Base-by-base conservation (phyloP, 2,329 filamentous ascomycete genomes). In the Aspergillus sp. region DNA sequence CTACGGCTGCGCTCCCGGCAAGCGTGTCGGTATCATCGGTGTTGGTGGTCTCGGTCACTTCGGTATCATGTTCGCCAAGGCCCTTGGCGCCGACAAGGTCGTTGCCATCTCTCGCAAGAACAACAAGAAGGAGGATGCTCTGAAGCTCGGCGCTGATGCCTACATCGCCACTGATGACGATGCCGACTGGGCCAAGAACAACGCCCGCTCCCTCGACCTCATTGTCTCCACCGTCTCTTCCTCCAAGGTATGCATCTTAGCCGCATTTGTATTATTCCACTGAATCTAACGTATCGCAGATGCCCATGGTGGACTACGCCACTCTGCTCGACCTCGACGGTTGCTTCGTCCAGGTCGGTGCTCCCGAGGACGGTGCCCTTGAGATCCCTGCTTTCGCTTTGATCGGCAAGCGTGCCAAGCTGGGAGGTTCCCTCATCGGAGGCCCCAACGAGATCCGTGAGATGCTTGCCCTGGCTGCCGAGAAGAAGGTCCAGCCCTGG, bases 281-380 rank as follows among this genome's bases (percentile, higher is more conserved):
- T 32, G 0, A 25, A 25, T 9, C 61, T 63, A 43, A 63, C 30
- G 8, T 55, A 2, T 9, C 9, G 6, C 17, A 69, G 61, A 88
- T 90, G 86, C 87, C 87, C 3, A 70, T 90, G n/a, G 72, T 74
- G 53, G 76, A 84, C 36, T 90, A 89, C 72, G 78, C 91, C 28
- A 63, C 73, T 17, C 80, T 91, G 1, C 78, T 90, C 39, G 77
- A 81, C 47, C 75, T 79, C 7, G 80, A 84, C 41, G 87, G 88
- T 13, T 79, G 78, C 12, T 85, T 90, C 59, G 81, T 89, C 50
- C 86, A 90, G 73, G 80, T 91, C 43, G 89, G 88, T 58, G 82
- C 82, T 0, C 89, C 89, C 2, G 89, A 91, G 63, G 84, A 84
- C 52, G 73, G 73, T 8, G 61, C 70, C 15, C 84, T 85, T 2